phyloP scores from a whole-genome alignment of 176 grass and related monocot genomes.

The Hyparrhenia diplandra region DNA sequence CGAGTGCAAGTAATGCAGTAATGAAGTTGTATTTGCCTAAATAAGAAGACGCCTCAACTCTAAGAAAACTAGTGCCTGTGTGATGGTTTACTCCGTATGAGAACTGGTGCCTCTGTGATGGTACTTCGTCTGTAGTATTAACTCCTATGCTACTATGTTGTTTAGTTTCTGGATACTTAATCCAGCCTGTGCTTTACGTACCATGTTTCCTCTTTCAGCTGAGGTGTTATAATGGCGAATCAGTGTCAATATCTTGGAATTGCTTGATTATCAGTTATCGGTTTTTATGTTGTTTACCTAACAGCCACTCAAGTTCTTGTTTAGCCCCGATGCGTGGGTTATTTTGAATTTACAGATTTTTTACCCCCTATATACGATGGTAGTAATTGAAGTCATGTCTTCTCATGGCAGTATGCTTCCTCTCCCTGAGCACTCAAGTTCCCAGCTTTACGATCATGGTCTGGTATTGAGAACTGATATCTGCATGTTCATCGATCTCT shows the following conservation, averaged over 20 bases:
- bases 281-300: neutral
- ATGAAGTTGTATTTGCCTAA: conserved; percentile 22
- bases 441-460: neutral
- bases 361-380: too few relatives aligned
- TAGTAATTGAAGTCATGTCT: too few relatives aligned
- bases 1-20: conserved; percentile 1
- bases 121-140: conserved; percentile 2
- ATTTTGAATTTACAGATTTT: neutral
- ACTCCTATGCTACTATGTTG: neutral
- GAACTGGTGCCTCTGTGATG: neutral
- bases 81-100: conserved; percentile 19
- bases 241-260: neutral
- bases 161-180: conserved; percentile 11
- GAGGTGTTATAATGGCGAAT: conserved; percentile 1
- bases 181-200: conserved; percentile 11
- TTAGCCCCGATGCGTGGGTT: neutral
- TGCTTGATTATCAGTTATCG: neutral
- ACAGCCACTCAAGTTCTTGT: neutral
- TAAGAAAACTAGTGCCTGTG: neutral
- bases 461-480: neutral
- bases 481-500: neutral
- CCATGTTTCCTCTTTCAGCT: neutral
- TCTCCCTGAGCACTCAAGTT: neutral
- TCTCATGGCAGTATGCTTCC: neutral
- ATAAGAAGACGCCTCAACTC: conserved; percentile 27